These are phyloP conservation scores for Camelina sativa DNA, from an alignment of 345 rosid genomes.

Conservation along the genomic window DNA sequence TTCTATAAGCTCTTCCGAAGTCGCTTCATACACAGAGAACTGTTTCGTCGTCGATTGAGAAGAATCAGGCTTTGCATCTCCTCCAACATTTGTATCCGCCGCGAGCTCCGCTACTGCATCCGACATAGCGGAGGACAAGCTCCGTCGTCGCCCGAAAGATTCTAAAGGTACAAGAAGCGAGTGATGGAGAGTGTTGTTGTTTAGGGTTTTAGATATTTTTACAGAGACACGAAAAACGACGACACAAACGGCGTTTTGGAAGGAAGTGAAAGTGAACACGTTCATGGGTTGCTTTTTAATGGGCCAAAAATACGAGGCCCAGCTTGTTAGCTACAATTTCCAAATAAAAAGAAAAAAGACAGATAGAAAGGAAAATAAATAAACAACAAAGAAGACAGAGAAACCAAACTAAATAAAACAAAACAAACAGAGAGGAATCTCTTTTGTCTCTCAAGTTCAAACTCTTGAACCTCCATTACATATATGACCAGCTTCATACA, in stretches of 20 bases:
- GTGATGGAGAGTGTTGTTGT: neutral
- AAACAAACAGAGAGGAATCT: slow-evolving; percentile 29
- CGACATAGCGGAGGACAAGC: slow-evolving; percentile 30
- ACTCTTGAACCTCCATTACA: slow-evolving; percentile 19
- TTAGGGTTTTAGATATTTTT: slow-evolving; percentile 43
- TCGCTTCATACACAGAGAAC: slow-evolving; percentile 42
- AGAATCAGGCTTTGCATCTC: slow-evolving; percentile 3
- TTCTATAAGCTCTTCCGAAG: slow-evolving; percentile 76
- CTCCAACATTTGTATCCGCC: slow-evolving; percentile 12
- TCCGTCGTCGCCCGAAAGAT: slow-evolving; percentile 30
- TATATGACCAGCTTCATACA: slow-evolving; percentile 11
- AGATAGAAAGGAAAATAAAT: too few species aligned
- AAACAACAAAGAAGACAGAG: slow-evolving; percentile 5
- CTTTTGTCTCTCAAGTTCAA: slow-evolving; percentile 24
- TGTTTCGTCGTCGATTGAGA: slow-evolving; percentile 40
- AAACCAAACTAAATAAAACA: slow-evolving; percentile 7
- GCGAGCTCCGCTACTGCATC: slow-evolving; percentile 32
- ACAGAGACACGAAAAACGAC: slow-evolving; percentile 12
- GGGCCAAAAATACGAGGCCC: slow-evolving; percentile 13
- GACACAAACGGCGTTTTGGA: neutral
- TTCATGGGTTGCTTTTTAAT: neutral
- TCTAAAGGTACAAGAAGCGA: neutral
- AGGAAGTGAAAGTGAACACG: neutral
- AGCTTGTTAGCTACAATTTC: neutral
- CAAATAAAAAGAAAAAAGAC: neutral